Evolutionary conservation across 1,284 basidiomycete species (phyloP), one percentile per base, ranked within the genome.

Genomic region (Irpex rosettiformis): DNA sequence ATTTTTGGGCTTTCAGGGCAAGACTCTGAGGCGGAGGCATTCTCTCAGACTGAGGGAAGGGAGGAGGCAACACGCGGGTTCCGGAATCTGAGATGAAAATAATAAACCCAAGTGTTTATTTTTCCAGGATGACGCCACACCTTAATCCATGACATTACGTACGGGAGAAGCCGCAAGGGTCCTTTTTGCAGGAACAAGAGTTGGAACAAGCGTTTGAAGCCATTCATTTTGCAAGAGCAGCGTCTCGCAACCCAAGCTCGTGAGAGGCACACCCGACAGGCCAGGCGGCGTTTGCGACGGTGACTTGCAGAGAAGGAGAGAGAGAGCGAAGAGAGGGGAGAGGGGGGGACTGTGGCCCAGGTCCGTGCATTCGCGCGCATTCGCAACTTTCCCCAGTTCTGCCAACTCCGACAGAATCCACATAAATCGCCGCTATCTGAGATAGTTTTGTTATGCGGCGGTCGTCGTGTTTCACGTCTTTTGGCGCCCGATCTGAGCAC

Each of bases 81-180:
- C 48, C n/a, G n/a, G 43, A 27, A 51, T 51, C 48, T 51, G 48
- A 51, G 48, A 51, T 51, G 16, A 27, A n/a, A 28, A 51, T 16
- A 51, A 18, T 27, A 24, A 25, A 28, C n/a, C n/a, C n/a, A n/a
- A n/a, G n/a, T 51, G 22, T 25, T 28, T 51, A 28, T 51, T 27
- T 47, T 51, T 51, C 25, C 18, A 25, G 48, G 27, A 28, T 27
- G 48, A 28, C n/a, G 43, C 43, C 18, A 24, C 43, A 24, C 4
- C 18, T 21, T 21, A 18, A 47, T 47, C 33, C n/a, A 24, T 24
- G 43, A 47, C 18, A 24, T 21, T 47, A 24, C n/a, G 43, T 47
- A 47, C n/a, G 43, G 43, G 43, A 21, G 33, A 37, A 37, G 33
- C 33, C 33, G 33, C 33, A 37, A 37, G 33, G 33, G 33, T 37